Base-by-base conservation (phyloP, 768 basidiomycete species). In the Amanita thiersii region DNA sequence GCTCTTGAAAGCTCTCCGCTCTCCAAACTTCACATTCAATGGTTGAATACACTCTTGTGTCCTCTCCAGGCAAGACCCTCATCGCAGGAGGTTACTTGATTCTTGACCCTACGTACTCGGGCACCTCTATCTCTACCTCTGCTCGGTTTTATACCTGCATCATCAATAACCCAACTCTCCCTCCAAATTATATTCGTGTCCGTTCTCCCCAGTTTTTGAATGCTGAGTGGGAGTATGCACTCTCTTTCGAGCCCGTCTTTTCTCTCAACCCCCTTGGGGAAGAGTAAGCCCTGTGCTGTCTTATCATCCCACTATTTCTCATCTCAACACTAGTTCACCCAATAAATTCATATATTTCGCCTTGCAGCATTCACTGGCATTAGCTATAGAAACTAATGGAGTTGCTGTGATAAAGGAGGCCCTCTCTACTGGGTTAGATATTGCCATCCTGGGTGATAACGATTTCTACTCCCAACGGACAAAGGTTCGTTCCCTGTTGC, bases 11-110 rank as follows among this genome's bases (percentile, higher is more conserved):
- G 32, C 4, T 21, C 18, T 19, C 15, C 20, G 29, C 5, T 3
- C 8, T 25, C 19, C 31, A 17, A 34, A 24, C 18, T 12, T n/a
- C 21, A 14, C 10, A 21, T 14, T 18, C 25, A 33, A 25, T 26
- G 4, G n/a, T 24, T 43, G 29, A 17, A 78, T 76, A 72, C 35
- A 89, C 86, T 21, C 73, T 85, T 39, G 76, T 96, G 47, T 97
- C 93, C 24, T 77, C 92, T 1, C 88, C 94, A 7, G 94, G 94
- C 47, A 99, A 99, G 62, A 93, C 96, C 38, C 75, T 99, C 42
- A 60, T 96, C 41, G 90, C 93, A 7, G 96, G 96, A 2, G 96
- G 96, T 1, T 99, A 98, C 65, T 86, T 99, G 49, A 90, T 99
- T 20, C 83, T 98, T 47, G 92, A 98, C 61, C 81, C 77, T 14